Percentiles rank a stretch among this genome's conserved stretches.
These are phyloP conservation scores for Neocucurbitaria cava DNA, from an alignment of 2,329 filamentous ascomycete species.

Conservation along the genomic window DNA sequence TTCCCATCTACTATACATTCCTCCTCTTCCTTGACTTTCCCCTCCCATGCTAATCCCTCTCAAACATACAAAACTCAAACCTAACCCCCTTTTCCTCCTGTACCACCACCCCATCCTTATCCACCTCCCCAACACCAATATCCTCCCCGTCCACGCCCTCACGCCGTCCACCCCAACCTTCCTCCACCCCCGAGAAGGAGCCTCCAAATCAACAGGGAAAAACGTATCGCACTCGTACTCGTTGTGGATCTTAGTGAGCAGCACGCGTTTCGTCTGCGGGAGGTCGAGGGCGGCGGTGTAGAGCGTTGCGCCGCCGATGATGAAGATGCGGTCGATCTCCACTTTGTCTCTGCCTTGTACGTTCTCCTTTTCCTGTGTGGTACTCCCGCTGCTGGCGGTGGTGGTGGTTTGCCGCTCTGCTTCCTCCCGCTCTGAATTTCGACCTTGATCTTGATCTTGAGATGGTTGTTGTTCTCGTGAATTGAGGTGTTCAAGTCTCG, in stretches of 20 bases:
- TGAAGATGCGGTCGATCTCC: slow-evolving; percentile 63
- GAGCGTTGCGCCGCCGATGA: slow-evolving; percentile 90
- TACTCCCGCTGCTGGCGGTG: no score
- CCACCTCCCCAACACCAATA: slow-evolving; percentile 62
- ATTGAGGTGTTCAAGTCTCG: slow-evolving; percentile 39
- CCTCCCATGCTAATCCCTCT: slow-evolving; percentile 29
- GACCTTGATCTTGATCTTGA: no score
- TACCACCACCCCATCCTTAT: no score
- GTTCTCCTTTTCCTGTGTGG: no score
- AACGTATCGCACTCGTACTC: slow-evolving; percentile 80
- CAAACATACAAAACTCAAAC: slow-evolving; percentile 79
- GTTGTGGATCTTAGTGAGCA: slow-evolving; percentile 72
- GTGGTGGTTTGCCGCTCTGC: no score
- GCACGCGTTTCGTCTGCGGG: slow-evolving; percentile 65
- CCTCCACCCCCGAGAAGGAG: slow-evolving; percentile 59
- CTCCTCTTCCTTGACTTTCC: slow-evolving; percentile 2
- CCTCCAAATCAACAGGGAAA: slow-evolving; percentile 68
- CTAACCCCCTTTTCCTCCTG: slow-evolving; percentile 69
- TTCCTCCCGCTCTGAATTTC: no score
- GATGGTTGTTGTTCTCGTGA: not conserved
- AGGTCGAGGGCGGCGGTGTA: slow-evolving; percentile 74
- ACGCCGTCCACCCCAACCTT: slow-evolving; percentile 61
- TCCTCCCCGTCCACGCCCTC: slow-evolving; percentile 70
- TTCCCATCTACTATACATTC: not conserved
- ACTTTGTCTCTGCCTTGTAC: not conserved